phyloP scores from a whole-genome alignment of 129 eudicot species.

The Escallonia rubra region DNA sequence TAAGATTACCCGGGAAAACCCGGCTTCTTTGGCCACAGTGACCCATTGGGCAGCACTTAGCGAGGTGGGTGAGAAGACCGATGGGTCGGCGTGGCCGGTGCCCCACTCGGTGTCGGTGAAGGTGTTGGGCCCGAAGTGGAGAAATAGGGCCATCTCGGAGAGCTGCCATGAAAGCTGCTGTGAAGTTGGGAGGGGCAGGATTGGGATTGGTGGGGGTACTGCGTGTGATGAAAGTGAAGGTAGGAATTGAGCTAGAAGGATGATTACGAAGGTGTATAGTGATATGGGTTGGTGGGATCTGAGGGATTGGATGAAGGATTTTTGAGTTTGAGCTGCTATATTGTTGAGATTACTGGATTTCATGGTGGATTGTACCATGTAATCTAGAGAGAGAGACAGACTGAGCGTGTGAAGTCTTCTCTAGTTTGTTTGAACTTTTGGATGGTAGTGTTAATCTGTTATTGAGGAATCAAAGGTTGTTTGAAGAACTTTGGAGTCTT shows the following conservation, averaged over 20 bases:
- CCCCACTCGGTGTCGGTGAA: conserved; percentile 90
- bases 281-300: conserved; percentile 5
- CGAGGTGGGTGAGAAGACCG: conserved; percentile 50
- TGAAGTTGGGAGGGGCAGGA: conserved; percentile 67
- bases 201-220: conserved; percentile 80
- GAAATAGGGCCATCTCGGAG: conserved; percentile 74
- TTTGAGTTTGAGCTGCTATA: neutral
- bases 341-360: conserved; percentile 1
- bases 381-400: too few relatives aligned
- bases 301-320: neutral
- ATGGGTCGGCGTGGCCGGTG: conserved; percentile 66
- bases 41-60: conserved; percentile 79
- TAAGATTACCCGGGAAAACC: conserved; percentile 63
- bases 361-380: neutral
- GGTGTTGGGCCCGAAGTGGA: conserved; percentile 97
- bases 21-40: conserved; percentile 56
- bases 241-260: conserved; percentile 11
- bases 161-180: conserved; percentile 78
- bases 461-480: too few relatives aligned
- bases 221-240: conserved; percentile 26
- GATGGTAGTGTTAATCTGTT: too few relatives aligned
- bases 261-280: conserved; percentile 17
- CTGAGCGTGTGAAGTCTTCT: too few relatives aligned
- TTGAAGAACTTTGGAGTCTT: too few relatives aligned
- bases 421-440: too few relatives aligned